A percentile compares a stretch with the other conserved stretches of the same genome.
phyloP scores from a whole-genome alignment of 371 early-diverging fungal genomes.

The Basidiobolus heterosporus region DNA sequence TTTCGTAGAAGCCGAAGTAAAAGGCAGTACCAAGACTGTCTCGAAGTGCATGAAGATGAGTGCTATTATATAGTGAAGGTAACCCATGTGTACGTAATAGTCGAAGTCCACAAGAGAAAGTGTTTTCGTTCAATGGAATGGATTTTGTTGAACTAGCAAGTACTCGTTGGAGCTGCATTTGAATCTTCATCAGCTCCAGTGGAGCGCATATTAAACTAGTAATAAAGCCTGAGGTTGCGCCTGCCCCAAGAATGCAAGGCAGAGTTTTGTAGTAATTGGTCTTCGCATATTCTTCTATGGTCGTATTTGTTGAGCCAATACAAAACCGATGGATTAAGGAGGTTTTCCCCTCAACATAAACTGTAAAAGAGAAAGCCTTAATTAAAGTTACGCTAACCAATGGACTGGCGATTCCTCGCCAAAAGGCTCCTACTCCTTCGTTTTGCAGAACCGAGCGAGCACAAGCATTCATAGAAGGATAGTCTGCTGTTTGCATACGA shows the following conservation, averaged over 20 bases:
- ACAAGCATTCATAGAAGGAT: constrained; percentile 43
- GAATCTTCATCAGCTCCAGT: constrained; percentile 57
- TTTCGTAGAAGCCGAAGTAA: constrained; percentile 62
- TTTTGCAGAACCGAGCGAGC: constrained; percentile 42
- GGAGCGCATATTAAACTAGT: no score
- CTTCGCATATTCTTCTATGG: no score
- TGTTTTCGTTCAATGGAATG: background rate
- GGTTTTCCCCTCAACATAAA: constrained; percentile 22
- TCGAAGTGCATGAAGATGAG: constrained; percentile 30
- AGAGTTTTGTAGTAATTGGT: no score
- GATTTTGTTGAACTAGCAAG: background rate
- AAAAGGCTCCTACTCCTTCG: constrained; percentile 57
- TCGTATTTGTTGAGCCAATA: no score
- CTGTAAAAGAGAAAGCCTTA: constrained; percentile 54
- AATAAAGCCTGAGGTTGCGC: no score
- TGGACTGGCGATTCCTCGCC: constrained; percentile 59
- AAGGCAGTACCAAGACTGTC: constrained; percentile 58
- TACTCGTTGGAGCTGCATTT: constrained; percentile 44
- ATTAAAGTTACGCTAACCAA: constrained; percentile 53
- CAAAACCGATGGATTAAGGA: no score
- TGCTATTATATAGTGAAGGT: constrained; percentile 22
- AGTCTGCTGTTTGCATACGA: constrained; percentile 63
- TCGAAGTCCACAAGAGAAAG: no score
- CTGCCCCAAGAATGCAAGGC: no score
- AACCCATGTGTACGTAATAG: constrained; percentile 1